A percentile compares a stretch with the other conserved stretches of the same genome.
phyloP scores from a whole-genome alignment of 2,329 filamentous ascomycete genomes.

The Botrytis squamosa region DNA sequence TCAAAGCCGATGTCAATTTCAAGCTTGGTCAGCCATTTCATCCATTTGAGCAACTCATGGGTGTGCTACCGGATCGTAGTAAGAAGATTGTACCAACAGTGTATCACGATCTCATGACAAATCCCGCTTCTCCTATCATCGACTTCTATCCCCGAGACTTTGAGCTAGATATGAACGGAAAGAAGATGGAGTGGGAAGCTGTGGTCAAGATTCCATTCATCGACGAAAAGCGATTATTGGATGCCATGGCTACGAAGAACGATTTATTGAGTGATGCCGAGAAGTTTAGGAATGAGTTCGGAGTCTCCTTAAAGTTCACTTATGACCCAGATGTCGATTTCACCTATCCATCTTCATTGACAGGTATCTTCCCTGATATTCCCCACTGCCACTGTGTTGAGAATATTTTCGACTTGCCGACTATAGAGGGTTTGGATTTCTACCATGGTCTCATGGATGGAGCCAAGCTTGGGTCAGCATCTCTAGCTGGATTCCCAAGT shows the following conservation, averaged over 20 bases:
- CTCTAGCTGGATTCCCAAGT: slow-evolving; percentile 92
- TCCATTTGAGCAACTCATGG: slow-evolving; percentile 97
- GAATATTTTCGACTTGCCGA: slow-evolving; percentile 93
- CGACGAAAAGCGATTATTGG: slow-evolving; percentile 80
- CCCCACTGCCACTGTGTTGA: slow-evolving; percentile 85
- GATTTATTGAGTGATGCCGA: slow-evolving; percentile 74
- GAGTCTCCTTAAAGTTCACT: slow-evolving; percentile 88
- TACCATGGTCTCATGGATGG: slow-evolving; percentile 81
- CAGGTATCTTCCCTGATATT: slow-evolving; percentile 88
- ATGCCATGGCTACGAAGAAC: slow-evolving; percentile 84
- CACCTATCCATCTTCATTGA: slow-evolving; percentile 81
- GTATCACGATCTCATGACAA: slow-evolving; percentile 92
- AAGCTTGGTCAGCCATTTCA: slow-evolving; percentile 91
- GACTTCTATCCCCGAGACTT: slow-evolving; percentile 98
- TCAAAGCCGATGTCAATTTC: slow-evolving; percentile 87
- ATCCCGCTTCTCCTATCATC: slow-evolving; percentile 84
- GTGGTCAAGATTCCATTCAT: slow-evolving; percentile 99
- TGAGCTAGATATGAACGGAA: slow-evolving; percentile 98
- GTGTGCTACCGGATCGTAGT: slow-evolving; percentile 93
- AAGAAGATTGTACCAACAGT: slow-evolving; percentile 89
- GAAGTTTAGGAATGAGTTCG: slow-evolving; percentile 82
- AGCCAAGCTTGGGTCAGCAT: slow-evolving; percentile 75
- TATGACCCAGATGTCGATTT: slow-evolving; percentile 77
- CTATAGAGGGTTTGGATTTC: slow-evolving; percentile 84
- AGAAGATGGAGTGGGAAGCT: slow-evolving; percentile 99